Percentiles rank a stretch among this genome's conserved stretches.
These are phyloP conservation scores for Russula lepida DNA, from an alignment of 768 basidiomycete species.

Conservation along the genomic window DNA sequence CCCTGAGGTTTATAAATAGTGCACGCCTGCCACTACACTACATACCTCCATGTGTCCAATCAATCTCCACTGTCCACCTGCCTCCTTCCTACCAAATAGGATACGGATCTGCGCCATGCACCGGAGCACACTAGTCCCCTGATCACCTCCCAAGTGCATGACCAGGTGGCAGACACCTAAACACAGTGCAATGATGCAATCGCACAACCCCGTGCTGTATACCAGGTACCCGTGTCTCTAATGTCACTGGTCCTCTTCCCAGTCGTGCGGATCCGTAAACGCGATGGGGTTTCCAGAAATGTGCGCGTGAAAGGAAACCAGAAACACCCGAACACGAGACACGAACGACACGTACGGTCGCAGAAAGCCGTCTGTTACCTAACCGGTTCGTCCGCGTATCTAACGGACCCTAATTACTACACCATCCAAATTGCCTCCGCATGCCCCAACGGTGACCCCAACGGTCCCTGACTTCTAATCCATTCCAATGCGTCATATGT, in stretches of 20 bases:
- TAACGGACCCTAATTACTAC: not conserved
- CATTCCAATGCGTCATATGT: conserved; percentile 3
- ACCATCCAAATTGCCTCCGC: not conserved
- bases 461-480: not conserved
- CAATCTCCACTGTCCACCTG: not conserved
- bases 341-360: not conserved
- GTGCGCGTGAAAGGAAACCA: no score
- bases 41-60: conserved; percentile 8
- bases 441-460: no score
- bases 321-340: not conserved
- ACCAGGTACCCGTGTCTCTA: not conserved
- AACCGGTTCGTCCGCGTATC: conserved; percentile 2
- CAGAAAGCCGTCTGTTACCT: not conserved
- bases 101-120: conserved; percentile 1
- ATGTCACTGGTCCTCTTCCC: not conserved
- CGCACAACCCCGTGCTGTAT: not conserved
- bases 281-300: not conserved
- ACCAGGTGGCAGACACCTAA: not conserved
- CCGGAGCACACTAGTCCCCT: not conserved
- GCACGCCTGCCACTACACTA: not conserved
- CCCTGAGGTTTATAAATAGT: not conserved
- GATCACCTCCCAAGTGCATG: not conserved
- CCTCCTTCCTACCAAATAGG: not conserved
- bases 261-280: not conserved
- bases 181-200: not conserved